Base-by-base conservation (phyloP, 225 moss, liverwort and hornwort species). In the Bryum argenteum region DNA sequence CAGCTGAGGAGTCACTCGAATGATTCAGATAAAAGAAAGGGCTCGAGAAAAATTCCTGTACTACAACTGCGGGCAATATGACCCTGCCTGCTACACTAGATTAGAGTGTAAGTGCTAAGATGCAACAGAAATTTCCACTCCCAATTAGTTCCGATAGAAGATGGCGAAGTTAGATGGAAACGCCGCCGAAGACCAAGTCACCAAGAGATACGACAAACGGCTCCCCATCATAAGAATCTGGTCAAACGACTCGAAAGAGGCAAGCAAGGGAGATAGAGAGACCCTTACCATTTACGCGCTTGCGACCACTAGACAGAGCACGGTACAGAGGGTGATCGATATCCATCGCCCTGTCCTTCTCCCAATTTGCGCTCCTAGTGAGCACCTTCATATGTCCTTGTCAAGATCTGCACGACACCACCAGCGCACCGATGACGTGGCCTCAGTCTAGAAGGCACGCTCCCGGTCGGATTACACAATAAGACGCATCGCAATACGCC, bases 261-360 rank as follows among this genome's bases (percentile, higher is more conserved):
- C 33, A 33, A 48, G 22, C 65, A 10, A 19, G 54, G 38, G 45
- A 44, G 55, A 19, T 18, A 3, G 20, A 10, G 55, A 67, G 77
- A 77, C 60, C 26, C 75, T 75, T 71, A 89, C 89, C 89, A 84
- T 82, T 91, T 37, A 82, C 53, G 74, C 89, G 91, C 79, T 89
- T 91, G 71, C 89, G 87, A 39, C 89, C 79, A 42, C 82, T 82
- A 41, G 87, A 78, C 20, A 91, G 81, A 10, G 83, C 71, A 66
- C 79, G 83, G 76, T 85, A 85, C 26, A 91, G 75, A 63, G 89
- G 85, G 68, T 83, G 78, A 47, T 89, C 89, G 42, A 88, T 73
- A 66, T 91, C 89, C 89, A 91, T 91, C 69, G 85, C 50, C 70
- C 73, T 74, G 20, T 74, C 79, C 66, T 74, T 77, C 63, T 82